Evolutionary conservation across 129 eudicot species (phyloP).

Genomic region (Deinandra increscens): DNA sequence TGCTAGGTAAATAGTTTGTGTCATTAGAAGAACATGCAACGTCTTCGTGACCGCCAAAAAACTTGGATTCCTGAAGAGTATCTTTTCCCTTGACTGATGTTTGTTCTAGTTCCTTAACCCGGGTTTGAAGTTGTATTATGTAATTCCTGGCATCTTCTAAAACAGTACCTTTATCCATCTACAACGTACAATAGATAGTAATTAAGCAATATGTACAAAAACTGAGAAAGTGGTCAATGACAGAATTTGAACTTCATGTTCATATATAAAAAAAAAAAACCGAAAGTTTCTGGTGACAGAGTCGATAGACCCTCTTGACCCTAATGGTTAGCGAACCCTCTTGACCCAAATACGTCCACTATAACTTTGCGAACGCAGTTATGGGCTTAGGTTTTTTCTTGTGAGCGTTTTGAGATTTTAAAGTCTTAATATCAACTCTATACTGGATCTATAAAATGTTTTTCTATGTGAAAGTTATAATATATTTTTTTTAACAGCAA

Average conservation of each 20-base stretch:
- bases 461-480: not conserved
- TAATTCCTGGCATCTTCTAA: constrained; percentile 32
- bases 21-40: constrained; percentile 17
- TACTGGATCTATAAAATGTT: not conserved
- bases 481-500: too few relatives aligned
- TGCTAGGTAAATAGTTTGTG: constrained; percentile 13
- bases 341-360: too few relatives aligned
- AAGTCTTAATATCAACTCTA: not conserved
- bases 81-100: constrained; percentile 20
- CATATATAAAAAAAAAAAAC: too few relatives aligned
- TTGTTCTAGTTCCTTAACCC: constrained; percentile 32
- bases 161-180: constrained; percentile 30
- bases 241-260: too few relatives aligned
- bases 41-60: constrained; percentile 16
- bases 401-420: not conserved
- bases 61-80: constrained; percentile 13
- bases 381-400: not conserved
- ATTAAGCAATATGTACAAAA: not conserved
- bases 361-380: too few relatives aligned
- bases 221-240: not conserved
- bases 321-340: too few relatives aligned
- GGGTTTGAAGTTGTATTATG: constrained; percentile 24
- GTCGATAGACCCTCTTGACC: too few relatives aligned
- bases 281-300: too few relatives aligned
- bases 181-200: not conserved